Conservation (phyloP, 2,329 filamentous ascomycete species). For the Mollisia scopiformis region DNA sequence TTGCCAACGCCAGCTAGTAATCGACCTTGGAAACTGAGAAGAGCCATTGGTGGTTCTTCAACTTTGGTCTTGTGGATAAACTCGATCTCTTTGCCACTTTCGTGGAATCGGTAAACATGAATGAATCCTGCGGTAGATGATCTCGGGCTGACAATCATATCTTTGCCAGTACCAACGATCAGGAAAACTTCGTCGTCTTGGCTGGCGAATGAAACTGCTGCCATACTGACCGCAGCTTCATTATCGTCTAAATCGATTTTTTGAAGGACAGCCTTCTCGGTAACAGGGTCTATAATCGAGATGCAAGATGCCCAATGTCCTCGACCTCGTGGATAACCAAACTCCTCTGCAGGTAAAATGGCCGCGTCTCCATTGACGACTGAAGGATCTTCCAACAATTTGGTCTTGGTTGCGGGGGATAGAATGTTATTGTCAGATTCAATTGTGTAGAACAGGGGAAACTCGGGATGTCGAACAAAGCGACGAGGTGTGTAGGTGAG, state of each 20-base stretch:
- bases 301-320: conserved; percentile 97
- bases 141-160: conserved; percentile 79
- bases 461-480: conserved; percentile 84
- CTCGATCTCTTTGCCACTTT: conserved; percentile 85
- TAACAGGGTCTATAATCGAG: conserved; percentile 83
- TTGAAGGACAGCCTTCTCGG: conserved; percentile 72
- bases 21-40: conserved; percentile 90
- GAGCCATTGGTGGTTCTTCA: conserved; percentile 85
- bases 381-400: conserved; percentile 72
- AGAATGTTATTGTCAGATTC: conserved; percentile 93
- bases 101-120: conserved; percentile 87
- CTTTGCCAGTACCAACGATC: conserved; percentile 92
- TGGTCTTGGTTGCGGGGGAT: conserved; percentile 74
- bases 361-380: conserved; percentile 73
- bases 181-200: conserved; percentile 89
- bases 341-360: conserved; percentile 76
- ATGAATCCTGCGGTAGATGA: conserved; percentile 81
- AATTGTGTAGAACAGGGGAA: conserved; percentile 90
- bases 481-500: conserved; percentile 89
- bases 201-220: conserved; percentile 82
- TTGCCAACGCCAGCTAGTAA: conserved; percentile 84
- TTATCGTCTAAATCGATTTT: conserved; percentile 86
- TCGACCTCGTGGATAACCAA: conserved; percentile 82
- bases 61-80: conserved; percentile 97
- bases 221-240: conserved; percentile 86